Evolutionary conservation across 225 moss, liverwort and hornwort species (phyloP), one percentile per base, ranked within the genome.

Genomic region (Rhytidiadelphus loreus): DNA sequence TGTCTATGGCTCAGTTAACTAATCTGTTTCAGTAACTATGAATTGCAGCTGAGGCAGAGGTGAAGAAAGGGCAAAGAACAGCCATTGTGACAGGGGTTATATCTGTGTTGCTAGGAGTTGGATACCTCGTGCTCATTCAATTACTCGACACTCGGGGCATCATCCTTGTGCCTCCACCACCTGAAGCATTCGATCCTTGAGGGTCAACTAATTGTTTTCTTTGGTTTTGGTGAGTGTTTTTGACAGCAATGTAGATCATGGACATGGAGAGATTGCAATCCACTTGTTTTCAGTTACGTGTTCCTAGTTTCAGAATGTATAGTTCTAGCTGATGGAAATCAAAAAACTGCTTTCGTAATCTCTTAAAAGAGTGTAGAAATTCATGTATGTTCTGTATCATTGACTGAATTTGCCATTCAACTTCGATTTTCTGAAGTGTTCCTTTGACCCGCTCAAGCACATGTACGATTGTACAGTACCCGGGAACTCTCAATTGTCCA

Each of bases 101-200:
- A 70, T 94, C 96, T 32, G 94, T 97, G 39, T 85, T 96, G 81
- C 93, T 97, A 35, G 96, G 96, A 86, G 96, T 97, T 20, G 95
- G 92, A 59, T 97, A 97, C 58, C 94, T 97, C 32, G 92, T 97
- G 43, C 91, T 97, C 44, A n/a, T 95, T 80, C 95, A 96, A 81
- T 83, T 97, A 71, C 93, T 97, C 64, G 97, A 97, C 86, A 97
- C 94, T 39, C 94, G 97, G 66, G 97, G 97, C 56, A 92, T 97
- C 48, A 93, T 86, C 59, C 92, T 97, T 62, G 87, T 95, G 41
- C 96, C 96, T 55, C 97, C 97, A 53, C 95, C 97, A 74, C 96
- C 93, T 33, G 97, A 97, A 91, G 97, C 97, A 37, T 97, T 94
- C 50, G 87, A 93, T 84, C 96, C 95, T 57, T 97, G 76, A 93